Conservation (phyloP, 176 grass and related monocot genomes). For the Hordeum marinum region DNA sequence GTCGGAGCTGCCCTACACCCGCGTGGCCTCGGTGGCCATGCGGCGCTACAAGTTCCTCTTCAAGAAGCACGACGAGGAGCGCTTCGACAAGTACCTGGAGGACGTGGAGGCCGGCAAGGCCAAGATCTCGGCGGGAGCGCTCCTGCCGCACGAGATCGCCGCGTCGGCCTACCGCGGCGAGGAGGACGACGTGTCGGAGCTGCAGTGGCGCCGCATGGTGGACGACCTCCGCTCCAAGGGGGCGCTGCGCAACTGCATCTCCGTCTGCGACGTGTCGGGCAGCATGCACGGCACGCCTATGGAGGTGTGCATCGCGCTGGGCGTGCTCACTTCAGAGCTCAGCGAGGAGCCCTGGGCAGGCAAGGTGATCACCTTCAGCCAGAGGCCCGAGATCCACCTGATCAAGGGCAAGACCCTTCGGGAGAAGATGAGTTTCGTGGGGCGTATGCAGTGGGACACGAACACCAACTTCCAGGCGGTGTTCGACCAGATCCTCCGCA, state of each 20-base stretch:
- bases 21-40: conserved; percentile 51
- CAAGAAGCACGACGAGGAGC: background rate
- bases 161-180: background rate
- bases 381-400: background rate
- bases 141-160: background rate
- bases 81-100: background rate
- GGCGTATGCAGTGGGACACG: background rate
- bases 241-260: conserved; percentile 36
- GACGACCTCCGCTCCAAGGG: background rate
- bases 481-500: background rate
- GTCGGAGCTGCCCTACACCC: conserved; percentile 41
- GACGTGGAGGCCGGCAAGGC: background rate
- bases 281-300: conserved; percentile 51
- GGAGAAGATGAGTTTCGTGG: background rate
- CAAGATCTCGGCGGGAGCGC: background rate
- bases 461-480: conserved; percentile 13
- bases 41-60: conserved; percentile 32
- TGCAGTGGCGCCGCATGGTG: background rate
- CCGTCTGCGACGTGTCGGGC: conserved; percentile 73
- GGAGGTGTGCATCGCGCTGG: conserved; percentile 71
- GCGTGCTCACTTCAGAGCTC: background rate
- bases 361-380: background rate
- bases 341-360: background rate
- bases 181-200: background rate
- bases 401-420: background rate